Evolutionary conservation across 306 rosid genomes (phyloP).

Genomic region (Vigna unguiculata): DNA sequence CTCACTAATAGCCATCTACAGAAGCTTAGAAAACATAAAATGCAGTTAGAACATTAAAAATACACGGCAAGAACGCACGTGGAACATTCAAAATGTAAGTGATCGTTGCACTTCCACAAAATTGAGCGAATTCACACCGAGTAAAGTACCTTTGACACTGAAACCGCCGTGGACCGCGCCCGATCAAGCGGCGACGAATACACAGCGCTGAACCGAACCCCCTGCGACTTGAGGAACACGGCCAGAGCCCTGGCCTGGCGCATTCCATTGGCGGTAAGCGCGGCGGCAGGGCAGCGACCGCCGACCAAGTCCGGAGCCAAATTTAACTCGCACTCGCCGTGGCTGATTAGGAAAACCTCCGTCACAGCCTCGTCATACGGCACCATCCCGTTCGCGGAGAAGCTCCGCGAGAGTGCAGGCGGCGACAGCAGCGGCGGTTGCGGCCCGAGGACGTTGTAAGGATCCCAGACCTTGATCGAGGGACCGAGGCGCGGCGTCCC

Average conservation of each 20-base stretch:
- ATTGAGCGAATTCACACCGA: neutral
- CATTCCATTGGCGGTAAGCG: constrained; percentile 72
- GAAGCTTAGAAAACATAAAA: neutral
- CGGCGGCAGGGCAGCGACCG: constrained; percentile 76
- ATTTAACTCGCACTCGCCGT: constrained; percentile 89
- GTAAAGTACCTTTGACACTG: constrained; percentile 72
- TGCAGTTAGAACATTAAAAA: neutral
- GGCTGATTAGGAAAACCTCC: constrained; percentile 87
- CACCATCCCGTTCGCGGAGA: constrained; percentile 56
- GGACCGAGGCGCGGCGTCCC: constrained; percentile 96
- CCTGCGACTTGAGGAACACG: constrained; percentile 87
- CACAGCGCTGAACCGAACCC: constrained; percentile 76
- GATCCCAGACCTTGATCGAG: constrained; percentile 97
- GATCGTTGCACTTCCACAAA: neutral
- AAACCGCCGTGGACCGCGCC: constrained; percentile 76
- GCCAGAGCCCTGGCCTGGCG: constrained; percentile 96
- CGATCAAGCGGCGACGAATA: constrained; percentile 88
- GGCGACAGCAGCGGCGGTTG: constrained; percentile 68
- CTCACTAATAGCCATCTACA: neutral
- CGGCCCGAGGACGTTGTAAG: constrained; percentile 85
- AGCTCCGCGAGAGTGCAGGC: constrained; percentile 62
- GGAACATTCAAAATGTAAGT: neutral
- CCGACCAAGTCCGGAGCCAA: constrained; percentile 78
- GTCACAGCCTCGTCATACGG: constrained; percentile 59
- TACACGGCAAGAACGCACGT: neutral